Percentiles rank a stretch among this genome's conserved stretches.
phyloP scores from a whole-genome alignment of 2,329 filamentous ascomycete genomes.

The Penicillium sp. region DNA sequence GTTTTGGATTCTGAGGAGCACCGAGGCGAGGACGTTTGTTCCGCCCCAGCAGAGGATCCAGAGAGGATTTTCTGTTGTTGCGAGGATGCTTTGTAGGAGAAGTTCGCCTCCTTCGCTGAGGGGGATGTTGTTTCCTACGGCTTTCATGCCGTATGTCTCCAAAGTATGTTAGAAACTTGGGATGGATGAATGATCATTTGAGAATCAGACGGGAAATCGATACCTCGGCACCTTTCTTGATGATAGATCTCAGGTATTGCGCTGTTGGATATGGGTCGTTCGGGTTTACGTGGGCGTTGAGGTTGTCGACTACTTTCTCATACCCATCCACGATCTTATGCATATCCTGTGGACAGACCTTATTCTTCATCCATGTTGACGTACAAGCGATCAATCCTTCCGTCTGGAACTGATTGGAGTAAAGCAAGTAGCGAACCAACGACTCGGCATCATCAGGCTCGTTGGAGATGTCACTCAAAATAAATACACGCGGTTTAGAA shows the following conservation, averaged over 20 bases:
- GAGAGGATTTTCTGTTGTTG: slow-evolving; percentile 44
- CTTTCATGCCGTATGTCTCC: slow-evolving; percentile 37
- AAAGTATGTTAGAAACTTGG: slow-evolving; percentile 41
- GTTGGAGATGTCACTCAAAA: slow-evolving; percentile 49
- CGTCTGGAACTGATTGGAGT: slow-evolving; percentile 51
- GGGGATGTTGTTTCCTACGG: slow-evolving; percentile 32
- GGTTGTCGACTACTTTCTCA: slow-evolving; percentile 46
- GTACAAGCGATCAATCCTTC: slow-evolving; percentile 50
- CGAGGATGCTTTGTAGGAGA: slow-evolving; percentile 42
- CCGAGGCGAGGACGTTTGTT: slow-evolving; percentile 54
- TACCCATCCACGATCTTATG: slow-evolving; percentile 49
- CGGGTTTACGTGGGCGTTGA: slow-evolving; percentile 51
- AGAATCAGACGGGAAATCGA: background rate
- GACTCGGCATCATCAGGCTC: slow-evolving; percentile 50
- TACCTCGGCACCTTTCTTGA: slow-evolving; percentile 39
- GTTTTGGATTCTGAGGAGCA: slow-evolving; percentile 39
- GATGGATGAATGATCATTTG: background rate
- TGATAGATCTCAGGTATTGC: slow-evolving; percentile 30
- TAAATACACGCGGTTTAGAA: slow-evolving; percentile 34
- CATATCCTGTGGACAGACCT: slow-evolving; percentile 46
- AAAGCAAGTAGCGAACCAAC: slow-evolving; percentile 48
- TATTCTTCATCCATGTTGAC: slow-evolving; percentile 48
- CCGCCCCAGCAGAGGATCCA: slow-evolving; percentile 59
- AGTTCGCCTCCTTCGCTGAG: slow-evolving; percentile 48
- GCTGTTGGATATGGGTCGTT: slow-evolving; percentile 45